Conservation (phyloP, 2,329 filamentous ascomycete species). For the Calonectria crousiana region DNA sequence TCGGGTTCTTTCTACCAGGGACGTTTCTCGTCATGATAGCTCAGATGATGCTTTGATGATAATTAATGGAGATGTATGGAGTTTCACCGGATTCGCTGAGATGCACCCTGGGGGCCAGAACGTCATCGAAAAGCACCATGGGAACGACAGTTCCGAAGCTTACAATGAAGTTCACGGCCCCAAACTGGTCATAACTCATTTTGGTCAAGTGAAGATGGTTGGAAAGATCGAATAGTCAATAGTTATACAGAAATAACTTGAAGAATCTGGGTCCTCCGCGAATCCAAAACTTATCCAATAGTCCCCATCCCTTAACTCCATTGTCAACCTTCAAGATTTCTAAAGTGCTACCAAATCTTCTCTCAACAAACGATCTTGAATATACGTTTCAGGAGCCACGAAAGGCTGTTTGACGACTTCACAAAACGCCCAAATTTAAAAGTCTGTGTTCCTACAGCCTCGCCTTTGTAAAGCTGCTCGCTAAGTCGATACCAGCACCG, state of each 20-base stretch:
- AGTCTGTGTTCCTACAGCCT: background rate
- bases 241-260: background rate
- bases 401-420: background rate
- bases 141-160: background rate
- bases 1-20: background rate
- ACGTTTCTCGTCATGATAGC: background rate
- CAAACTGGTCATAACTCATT: background rate
- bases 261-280: background rate
- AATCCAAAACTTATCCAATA: background rate
- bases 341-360: background rate
- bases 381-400: background rate
- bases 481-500: background rate
- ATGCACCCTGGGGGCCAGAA: background rate
- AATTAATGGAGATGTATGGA: background rate
- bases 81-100: background rate
- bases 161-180: background rate
- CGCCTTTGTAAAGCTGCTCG: background rate
- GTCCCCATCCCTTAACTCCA: background rate
- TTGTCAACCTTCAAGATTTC: background rate
- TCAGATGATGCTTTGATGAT: background rate
- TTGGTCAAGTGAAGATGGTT: background rate
- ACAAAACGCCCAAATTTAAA: background rate
- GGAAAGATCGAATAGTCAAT: background rate
- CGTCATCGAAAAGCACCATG: background rate
- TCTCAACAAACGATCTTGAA: background rate